Conservation (phyloP, 176 grass and related monocot species). For the Puya raimondii region DNA sequence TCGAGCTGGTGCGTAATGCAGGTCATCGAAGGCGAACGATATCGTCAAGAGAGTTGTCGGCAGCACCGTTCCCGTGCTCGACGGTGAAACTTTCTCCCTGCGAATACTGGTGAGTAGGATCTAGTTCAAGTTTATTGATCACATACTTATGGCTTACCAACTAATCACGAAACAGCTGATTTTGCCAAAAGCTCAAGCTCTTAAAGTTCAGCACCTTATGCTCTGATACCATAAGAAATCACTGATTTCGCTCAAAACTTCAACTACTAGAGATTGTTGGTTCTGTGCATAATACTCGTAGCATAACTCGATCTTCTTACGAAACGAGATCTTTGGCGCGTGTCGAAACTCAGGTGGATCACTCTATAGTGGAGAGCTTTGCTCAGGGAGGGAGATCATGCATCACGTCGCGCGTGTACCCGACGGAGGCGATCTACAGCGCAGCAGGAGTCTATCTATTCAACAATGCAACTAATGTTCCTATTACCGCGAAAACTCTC, state of each 20-base stretch:
- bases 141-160: too few relatives aligned
- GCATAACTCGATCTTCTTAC: too few relatives aligned
- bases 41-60: conserved; percentile 77
- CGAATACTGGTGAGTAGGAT: conserved; percentile 40
- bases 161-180: too few relatives aligned
- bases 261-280: too few relatives aligned
- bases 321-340: too few relatives aligned
- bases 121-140: neutral
- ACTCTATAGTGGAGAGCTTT: conserved; percentile 91
- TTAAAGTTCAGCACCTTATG: too few relatives aligned
- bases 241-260: too few relatives aligned
- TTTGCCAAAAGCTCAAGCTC: too few relatives aligned
- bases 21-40: conserved; percentile 68
- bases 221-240: too few relatives aligned
- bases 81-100: conserved; percentile 41
- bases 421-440: conserved; percentile 65
- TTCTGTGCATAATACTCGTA: too few relatives aligned
- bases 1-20: neutral
- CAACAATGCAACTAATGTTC: conserved; percentile 69
- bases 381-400: conserved; percentile 51
- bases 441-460: conserved; percentile 67
- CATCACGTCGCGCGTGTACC: conserved; percentile 80
- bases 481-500: conserved; percentile 41
- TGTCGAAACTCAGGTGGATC: conserved; percentile 43
- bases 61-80: conserved; percentile 56